Base-by-base conservation (phyloP, 139 green algal species). In the Mesotaenium endlicherianum region DNA sequence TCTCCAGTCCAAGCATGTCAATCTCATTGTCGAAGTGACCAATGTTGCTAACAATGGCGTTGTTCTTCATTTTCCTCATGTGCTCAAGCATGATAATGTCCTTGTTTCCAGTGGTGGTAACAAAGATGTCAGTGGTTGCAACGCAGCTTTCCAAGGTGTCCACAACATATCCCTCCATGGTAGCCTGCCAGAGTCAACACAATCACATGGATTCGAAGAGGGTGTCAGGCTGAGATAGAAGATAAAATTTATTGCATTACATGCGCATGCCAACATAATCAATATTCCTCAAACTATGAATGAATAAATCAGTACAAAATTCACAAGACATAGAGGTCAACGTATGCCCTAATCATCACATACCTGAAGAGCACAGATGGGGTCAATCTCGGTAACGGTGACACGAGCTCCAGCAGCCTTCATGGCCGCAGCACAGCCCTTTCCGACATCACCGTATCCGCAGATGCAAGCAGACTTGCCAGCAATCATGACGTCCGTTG, bases 1-100 rank as follows among this genome's bases (percentile, higher is more conserved):
- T 84, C 82, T 97, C 89, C 59, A 98, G 81, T 57, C 97, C 97
- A 57, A 94, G 94, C 97, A 99, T 98, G 92, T 99, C 97, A 76
- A 99, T 97, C 92, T 99, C 97, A 87, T 99, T 99, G 90, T 99
- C 97, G 71, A 99, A 99, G 92, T 99, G 97, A 70, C 97, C 97
- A 69, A 99, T 99, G 94, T 99, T 99, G 88, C 97, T 95, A 4
- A 99, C 94, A 78, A 99, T 99, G 75, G 97, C 97, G 89, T 99
- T 99, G 95, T 99, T 97, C 97, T 99, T 99, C 97, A 99, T 99
- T 92, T 97, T 96, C 80, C 92, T 81, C 96, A 99, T 99, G 93
- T 98, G 84, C 3, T 84, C 38, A 59, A 93, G 94, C 95, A 98
- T 98, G 92, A 98, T 95, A 91, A 97, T 97, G 91, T 98, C 93